Conservation (phyloP, 192 early-diverging fungal species). For the Borealophlyctis nickersoniae region DNA sequence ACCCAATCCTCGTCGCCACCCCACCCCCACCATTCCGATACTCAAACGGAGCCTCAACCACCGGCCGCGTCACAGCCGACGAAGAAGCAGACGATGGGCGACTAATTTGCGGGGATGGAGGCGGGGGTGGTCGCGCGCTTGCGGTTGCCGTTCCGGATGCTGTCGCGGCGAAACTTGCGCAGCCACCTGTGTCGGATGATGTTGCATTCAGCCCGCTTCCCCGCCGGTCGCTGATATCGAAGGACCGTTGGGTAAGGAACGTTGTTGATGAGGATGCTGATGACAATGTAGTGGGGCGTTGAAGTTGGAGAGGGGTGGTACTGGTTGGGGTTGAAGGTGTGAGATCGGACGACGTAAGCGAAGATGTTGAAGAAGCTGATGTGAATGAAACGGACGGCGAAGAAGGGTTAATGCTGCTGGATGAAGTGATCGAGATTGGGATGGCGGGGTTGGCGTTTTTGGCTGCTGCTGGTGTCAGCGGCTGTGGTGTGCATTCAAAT, state of each 20-base stretch:
- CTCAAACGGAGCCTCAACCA: too few species aligned
- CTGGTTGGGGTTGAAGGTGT: not conserved
- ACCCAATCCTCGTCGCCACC: too few species aligned
- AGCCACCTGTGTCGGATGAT: too few species aligned
- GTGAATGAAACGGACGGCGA: not conserved
- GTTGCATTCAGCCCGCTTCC: too few species aligned
- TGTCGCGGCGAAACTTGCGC: too few species aligned
- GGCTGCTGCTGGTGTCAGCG: constrained; percentile 20
- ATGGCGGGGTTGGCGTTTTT: constrained; percentile 20
- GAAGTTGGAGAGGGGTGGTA: not conserved
- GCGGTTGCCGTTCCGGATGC: too few species aligned
- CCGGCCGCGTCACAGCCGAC: too few species aligned
- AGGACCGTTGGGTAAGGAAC: not conserved
- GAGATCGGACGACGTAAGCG: not conserved
- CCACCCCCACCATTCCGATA: too few species aligned
- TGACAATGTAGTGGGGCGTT: not conserved
- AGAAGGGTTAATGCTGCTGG: not conserved
- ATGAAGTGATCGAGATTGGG: not conserved
- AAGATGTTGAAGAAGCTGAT: not conserved
- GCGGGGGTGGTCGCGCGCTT: too few species aligned
- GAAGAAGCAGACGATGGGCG: too few species aligned
- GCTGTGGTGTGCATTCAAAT: constrained; percentile 3
- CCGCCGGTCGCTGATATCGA: not conserved
- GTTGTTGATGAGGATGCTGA: not conserved
- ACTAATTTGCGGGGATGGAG: too few species aligned